phyloP scores from a whole-genome alignment of 805 yeast genomes.

The Ogataea henricii region DNA sequence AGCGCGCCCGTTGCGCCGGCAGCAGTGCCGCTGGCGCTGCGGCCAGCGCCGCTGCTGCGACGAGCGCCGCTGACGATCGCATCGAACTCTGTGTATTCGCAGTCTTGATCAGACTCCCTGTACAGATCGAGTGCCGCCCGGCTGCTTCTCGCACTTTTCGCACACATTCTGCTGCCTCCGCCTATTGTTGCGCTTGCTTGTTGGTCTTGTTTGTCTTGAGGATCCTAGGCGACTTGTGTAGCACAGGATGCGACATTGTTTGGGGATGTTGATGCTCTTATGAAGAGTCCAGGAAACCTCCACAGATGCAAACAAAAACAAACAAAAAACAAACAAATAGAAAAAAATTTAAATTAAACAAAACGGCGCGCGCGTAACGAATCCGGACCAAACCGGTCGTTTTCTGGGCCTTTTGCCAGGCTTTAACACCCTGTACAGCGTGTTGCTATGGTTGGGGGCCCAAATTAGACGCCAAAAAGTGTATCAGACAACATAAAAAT shows the following conservation, averaged over 20 bases:
- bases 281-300: neutral
- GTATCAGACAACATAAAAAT: neutral
- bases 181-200: neutral
- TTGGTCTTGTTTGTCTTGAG: neutral
- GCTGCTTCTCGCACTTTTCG: conserved; percentile 1
- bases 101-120: conserved; percentile 7
- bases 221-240: neutral
- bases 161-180: neutral
- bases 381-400: neutral
- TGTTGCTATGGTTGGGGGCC: neutral
- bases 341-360: neutral
- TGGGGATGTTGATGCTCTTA: neutral
- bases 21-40: too few species aligned
- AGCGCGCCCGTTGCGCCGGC: too few species aligned
- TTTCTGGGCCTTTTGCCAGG: neutral
- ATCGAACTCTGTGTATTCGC: conserved; percentile 2
- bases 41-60: too few species aligned
- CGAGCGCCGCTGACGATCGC: neutral
- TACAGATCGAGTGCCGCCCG: conserved; percentile 6
- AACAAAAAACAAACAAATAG: neutral
- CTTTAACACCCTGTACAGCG: neutral
- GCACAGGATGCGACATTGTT: conserved; percentile 1
- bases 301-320: neutral
- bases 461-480: neutral
- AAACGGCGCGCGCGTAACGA: neutral